A percentile compares a stretch with the other conserved stretches of the same genome.
Conservation (phyloP, 192 early-diverging fungal species). For the Backusella parvicylindrica region DNA sequence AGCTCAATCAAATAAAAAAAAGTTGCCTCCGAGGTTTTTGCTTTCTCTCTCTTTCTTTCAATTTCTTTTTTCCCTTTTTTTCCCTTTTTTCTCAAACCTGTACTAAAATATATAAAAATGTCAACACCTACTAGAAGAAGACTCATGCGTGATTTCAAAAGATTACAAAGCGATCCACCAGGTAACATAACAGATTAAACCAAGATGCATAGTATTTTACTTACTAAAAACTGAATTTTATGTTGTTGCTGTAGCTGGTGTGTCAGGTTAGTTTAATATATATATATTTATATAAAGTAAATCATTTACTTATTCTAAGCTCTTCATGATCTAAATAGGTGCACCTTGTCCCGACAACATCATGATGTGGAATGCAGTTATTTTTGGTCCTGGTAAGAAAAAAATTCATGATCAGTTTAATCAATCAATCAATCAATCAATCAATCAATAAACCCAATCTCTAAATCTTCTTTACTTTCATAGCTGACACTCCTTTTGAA, state of each 20-base stretch:
- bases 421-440: background rate
- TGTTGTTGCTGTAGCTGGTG: slow-evolving; percentile 20
- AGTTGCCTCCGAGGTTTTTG: background rate
- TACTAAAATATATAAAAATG: slow-evolving; percentile 55
- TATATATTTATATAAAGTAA: too few relatives aligned
- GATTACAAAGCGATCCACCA: slow-evolving; percentile 91
- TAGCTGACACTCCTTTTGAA: slow-evolving; percentile 95
- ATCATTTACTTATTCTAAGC: too few relatives aligned
- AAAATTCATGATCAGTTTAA: too few relatives aligned
- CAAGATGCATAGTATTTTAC: background rate
- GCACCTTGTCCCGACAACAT: slow-evolving; percentile 96
- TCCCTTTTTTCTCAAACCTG: background rate
- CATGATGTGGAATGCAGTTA: slow-evolving; percentile 98
- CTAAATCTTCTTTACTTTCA: background rate
- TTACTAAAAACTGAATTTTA: background rate
- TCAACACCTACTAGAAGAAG: slow-evolving; percentile 91
- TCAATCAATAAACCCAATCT: background rate
- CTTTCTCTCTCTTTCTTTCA: background rate
- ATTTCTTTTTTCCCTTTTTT: background rate
- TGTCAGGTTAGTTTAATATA: slow-evolving; percentile 27
- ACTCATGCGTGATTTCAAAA: slow-evolving; percentile 97
- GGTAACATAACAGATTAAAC: slow-evolving; percentile 33
- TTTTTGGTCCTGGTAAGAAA: slow-evolving; percentile 81
- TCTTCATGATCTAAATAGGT: slow-evolving; percentile 62
- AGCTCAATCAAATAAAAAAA: background rate